Conservation (phyloP, 805 yeast species). For the Metschnikowia cerradonensis region DNA sequence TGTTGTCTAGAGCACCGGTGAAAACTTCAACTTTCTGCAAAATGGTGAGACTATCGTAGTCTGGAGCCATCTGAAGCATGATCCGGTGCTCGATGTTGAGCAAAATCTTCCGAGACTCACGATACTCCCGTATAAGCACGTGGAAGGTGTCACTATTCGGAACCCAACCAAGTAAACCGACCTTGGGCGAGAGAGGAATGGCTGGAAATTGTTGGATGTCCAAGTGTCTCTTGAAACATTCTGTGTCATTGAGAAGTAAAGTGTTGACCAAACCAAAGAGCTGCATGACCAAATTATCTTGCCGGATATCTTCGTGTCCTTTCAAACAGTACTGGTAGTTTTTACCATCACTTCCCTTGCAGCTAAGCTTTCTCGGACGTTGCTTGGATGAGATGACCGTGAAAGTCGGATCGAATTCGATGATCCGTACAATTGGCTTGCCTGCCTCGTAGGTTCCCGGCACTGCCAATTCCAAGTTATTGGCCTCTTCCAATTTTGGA, state of each 20-base stretch:
- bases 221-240: slow-evolving; percentile 92
- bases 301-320: slow-evolving; percentile 98
- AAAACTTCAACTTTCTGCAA: slow-evolving; percentile 94
- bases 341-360: slow-evolving; percentile 88
- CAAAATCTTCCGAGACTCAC: slow-evolving; percentile 86
- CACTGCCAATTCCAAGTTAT: slow-evolving; percentile 78
- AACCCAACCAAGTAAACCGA: slow-evolving; percentile 97
- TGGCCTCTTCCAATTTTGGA: slow-evolving; percentile 77
- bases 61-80: slow-evolving; percentile 97
- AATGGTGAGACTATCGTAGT: slow-evolving; percentile 83
- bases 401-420: slow-evolving; percentile 74
- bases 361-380: slow-evolving; percentile 80
- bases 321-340: slow-evolving; percentile 78
- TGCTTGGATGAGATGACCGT: slow-evolving; percentile 92
- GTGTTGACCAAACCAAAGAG: slow-evolving; percentile 93
- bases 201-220: slow-evolving; percentile 91
- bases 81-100: slow-evolving; percentile 91
- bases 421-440: slow-evolving; percentile 68
- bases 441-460: slow-evolving; percentile 93
- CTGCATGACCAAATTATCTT: slow-evolving; percentile 97
- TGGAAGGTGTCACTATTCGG: slow-evolving; percentile 97
- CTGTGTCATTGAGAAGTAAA: slow-evolving; percentile 81
- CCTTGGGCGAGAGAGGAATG: slow-evolving; percentile 91
- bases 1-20: slow-evolving; percentile 90
- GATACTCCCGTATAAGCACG: slow-evolving; percentile 82